Evolutionary conservation across 371 early-diverging fungal species (phyloP).

Genomic region (Blakeslea trispora): DNA sequence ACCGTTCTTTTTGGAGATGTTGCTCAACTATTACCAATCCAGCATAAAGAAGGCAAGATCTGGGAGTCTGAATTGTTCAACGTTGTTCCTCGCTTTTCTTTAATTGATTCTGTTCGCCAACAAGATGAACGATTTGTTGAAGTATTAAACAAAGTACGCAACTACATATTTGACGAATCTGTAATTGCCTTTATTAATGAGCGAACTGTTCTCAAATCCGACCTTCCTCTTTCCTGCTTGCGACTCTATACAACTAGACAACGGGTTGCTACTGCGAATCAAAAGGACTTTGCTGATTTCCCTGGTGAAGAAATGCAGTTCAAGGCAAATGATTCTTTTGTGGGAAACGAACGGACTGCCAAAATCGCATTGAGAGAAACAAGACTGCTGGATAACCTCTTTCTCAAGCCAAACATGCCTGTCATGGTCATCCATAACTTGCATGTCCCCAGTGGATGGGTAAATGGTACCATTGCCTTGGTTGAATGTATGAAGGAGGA

Average conservation of each 20-base stretch:
- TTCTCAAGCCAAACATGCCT: neutral
- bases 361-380: constrained; percentile 4
- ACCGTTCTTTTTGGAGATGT: constrained; percentile 10
- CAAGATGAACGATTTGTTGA: neutral
- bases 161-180: constrained; percentile 1
- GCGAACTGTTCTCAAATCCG: constrained; percentile 1
- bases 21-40: constrained; percentile 3
- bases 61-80: neutral
- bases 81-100: neutral
- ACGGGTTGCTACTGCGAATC: neutral
- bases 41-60: constrained; percentile 2
- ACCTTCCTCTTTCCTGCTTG: neutral
- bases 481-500: constrained; percentile 2
- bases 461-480: constrained; percentile 1
- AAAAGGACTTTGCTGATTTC: neutral
- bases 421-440: constrained; percentile 7
- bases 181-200: neutral
- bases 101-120: constrained; percentile 1
- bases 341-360: neutral
- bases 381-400: neutral
- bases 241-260: constrained; percentile 2
- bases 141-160: constrained; percentile 2
- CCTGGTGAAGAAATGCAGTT: neutral
- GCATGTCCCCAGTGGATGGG: constrained; percentile 6
- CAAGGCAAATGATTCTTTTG: neutral